Conservation (phyloP, 192 early-diverging fungal genomes). For the Dissophora ornata region DNA sequence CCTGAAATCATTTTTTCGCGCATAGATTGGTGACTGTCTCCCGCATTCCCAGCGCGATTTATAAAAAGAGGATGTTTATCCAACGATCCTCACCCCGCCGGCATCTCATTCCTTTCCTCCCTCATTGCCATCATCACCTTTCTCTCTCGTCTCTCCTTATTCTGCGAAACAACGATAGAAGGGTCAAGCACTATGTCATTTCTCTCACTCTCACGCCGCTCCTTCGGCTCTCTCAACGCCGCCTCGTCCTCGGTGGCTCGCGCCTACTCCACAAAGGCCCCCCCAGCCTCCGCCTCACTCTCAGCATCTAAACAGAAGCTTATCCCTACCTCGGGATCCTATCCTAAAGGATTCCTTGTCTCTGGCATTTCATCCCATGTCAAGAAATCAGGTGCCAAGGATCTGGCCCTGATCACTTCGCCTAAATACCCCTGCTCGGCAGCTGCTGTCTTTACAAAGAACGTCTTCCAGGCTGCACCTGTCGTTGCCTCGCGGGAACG, state of each 20-base stretch:
- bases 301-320: constrained; percentile 67
- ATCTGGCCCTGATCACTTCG: constrained; percentile 85
- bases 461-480: constrained; percentile 92
- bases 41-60: no score
- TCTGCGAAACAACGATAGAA: no score
- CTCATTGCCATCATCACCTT: constrained; percentile 2
- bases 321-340: constrained; percentile 80
- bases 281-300: constrained; percentile 23
- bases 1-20: no score
- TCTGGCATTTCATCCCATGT: constrained; percentile 81
- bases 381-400: constrained; percentile 83
- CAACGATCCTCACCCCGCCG: no score
- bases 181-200: constrained; percentile 30
- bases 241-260: constrained; percentile 8
- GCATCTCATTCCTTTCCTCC: no score
- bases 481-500: constrained; percentile 79
- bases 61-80: no score
- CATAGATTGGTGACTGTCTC: no score
- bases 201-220: constrained; percentile 19
- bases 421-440: constrained; percentile 73
- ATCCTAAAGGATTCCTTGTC: constrained; percentile 87
- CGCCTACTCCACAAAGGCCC: constrained; percentile 46
- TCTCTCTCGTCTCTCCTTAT: not conserved
- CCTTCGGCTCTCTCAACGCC: not conserved
- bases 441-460: constrained; percentile 93